Conservation (phyloP, 116 monocot genomes). For the Thalassia testudinum region DNA sequence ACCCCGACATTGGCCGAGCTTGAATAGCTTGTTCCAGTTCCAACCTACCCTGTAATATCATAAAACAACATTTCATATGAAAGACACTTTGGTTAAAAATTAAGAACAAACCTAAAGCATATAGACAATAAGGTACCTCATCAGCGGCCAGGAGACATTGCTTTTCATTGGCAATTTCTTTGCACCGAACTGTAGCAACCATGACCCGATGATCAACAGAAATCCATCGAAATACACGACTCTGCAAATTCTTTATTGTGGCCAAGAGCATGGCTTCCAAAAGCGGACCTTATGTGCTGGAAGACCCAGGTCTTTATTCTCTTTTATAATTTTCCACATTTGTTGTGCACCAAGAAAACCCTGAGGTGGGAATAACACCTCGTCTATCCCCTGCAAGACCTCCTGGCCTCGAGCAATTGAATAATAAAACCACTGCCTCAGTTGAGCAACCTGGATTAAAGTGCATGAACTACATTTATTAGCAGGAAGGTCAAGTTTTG, state of each 20-base stretch:
- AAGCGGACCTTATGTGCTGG: slow-evolving; percentile 74
- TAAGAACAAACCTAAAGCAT: too few species aligned
- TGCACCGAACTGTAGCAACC: slow-evolving; percentile 52
- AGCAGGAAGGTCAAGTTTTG: too few species aligned
- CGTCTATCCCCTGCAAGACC: slow-evolving; percentile 96
- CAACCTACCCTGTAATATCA: slow-evolving; percentile 36
- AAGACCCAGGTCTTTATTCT: slow-evolving; percentile 93
- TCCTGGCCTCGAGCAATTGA: slow-evolving; percentile 89
- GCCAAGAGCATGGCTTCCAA: background rate
- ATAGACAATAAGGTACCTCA: slow-evolving; percentile 21
- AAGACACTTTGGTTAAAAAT: too few species aligned
- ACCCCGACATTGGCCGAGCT: slow-evolving; percentile 36
- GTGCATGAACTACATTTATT: too few species aligned
- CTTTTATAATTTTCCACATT: slow-evolving; percentile 93
- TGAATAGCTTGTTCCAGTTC: slow-evolving; percentile 42
- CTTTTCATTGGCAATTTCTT: slow-evolving; percentile 77
- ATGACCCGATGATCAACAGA: background rate
- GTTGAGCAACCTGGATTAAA: slow-evolving; percentile 40
- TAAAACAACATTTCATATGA: too few species aligned
- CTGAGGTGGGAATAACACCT: slow-evolving; percentile 90
- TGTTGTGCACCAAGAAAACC: slow-evolving; percentile 87
- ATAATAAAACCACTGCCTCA: slow-evolving; percentile 72
- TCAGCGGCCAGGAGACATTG: slow-evolving; percentile 30
- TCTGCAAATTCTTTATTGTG: background rate
- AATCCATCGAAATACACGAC: background rate